phyloP scores from a whole-genome alignment of 768 basidiomycete species.

The Termitomyces sp. region DNA sequence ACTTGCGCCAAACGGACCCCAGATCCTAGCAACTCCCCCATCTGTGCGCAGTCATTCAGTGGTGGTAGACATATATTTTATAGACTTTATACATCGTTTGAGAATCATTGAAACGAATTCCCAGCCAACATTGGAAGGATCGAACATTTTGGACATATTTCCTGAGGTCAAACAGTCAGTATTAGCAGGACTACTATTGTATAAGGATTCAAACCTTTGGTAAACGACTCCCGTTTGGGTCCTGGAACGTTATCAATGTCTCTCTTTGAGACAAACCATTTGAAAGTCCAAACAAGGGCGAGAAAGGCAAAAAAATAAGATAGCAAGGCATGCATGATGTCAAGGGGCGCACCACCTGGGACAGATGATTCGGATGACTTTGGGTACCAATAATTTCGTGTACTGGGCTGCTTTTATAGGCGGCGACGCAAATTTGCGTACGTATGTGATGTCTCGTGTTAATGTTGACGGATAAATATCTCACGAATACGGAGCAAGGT shows the following conservation, averaged over 20 bases:
- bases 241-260: slow-evolving; percentile 32
- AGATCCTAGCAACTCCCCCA: background rate
- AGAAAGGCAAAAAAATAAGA: slow-evolving; percentile 1
- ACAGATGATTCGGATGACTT: background rate
- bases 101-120: slow-evolving; percentile 10
- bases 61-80: background rate
- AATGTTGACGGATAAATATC: no score
- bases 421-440: background rate
- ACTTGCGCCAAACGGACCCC: slow-evolving; percentile 3
- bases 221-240: slow-evolving; percentile 23
- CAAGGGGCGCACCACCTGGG: background rate
- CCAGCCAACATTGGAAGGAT: slow-evolving; percentile 9
- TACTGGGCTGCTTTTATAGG: background rate
- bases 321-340: slow-evolving; percentile 4
- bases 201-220: slow-evolving; percentile 18
- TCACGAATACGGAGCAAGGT: no score
- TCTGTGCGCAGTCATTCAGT: background rate
- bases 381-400: background rate
- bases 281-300: slow-evolving; percentile 9
- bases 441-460: background rate
- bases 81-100: slow-evolving; percentile 6
- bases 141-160: slow-evolving; percentile 15
- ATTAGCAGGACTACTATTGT: background rate
- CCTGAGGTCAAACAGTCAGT: slow-evolving; percentile 1
- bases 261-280: slow-evolving; percentile 13